These are phyloP conservation scores for Pichia sp. DNA, from an alignment of 1,139 yeast species.

Conservation along the genomic window DNA sequence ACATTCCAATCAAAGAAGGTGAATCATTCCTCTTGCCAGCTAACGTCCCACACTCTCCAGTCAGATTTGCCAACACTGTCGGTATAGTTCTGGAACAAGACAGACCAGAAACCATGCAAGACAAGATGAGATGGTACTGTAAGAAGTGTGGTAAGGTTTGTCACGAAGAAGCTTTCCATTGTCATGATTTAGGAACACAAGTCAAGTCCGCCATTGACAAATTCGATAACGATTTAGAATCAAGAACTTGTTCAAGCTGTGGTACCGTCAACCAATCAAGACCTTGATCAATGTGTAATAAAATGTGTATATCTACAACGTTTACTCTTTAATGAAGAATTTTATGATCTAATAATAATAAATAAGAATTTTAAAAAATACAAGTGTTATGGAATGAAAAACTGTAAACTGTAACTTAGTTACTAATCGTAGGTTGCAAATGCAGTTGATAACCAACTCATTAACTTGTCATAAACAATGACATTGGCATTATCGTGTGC, in stretches of 20 bases:
- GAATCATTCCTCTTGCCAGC: slow-evolving; percentile 85
- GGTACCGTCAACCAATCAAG: slow-evolving; percentile 67
- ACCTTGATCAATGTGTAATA: slow-evolving; percentile 37
- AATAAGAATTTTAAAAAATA: no score
- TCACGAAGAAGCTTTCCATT: slow-evolving; percentile 69
- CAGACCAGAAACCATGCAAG: slow-evolving; percentile 60
- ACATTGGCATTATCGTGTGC: slow-evolving; percentile 73
- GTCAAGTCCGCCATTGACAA: slow-evolving; percentile 77
- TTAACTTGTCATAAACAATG: slow-evolving; percentile 73
- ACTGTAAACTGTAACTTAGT: background rate
- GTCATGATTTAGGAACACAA: slow-evolving; percentile 85
- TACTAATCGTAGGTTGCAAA: slow-evolving; percentile 43
- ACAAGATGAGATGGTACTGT: slow-evolving; percentile 75
- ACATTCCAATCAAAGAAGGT: slow-evolving; percentile 76
- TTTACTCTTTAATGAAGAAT: background rate
- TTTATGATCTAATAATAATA: background rate
- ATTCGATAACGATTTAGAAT: slow-evolving; percentile 61
- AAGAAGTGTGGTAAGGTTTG: slow-evolving; percentile 61
- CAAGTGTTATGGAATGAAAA: no score
- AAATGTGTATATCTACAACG: background rate
- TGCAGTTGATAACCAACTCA: slow-evolving; percentile 70
- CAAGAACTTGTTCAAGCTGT: slow-evolving; percentile 73
- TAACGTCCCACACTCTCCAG: slow-evolving; percentile 89
- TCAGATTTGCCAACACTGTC: slow-evolving; percentile 78
- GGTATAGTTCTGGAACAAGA: slow-evolving; percentile 97